Percentiles rank a stretch among this genome's conserved stretches.
phyloP scores from a whole-genome alignment of 2,329 filamentous ascomycete species.

The Talaromyces pinophilus region DNA sequence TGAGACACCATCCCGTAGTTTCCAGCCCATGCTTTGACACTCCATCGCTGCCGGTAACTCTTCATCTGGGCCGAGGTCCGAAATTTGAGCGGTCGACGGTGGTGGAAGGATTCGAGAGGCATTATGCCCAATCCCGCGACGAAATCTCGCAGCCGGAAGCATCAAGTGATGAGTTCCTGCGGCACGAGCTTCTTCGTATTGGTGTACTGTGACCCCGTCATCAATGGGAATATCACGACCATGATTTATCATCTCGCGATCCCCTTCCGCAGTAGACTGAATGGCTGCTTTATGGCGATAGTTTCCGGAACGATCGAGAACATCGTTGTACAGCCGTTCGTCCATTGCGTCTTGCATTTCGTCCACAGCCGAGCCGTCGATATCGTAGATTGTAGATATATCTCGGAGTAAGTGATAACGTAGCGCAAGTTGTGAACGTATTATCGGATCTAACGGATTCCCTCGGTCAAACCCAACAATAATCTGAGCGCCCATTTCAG shows the following conservation, averaged over 20 bases:
- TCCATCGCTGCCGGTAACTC: constrained; percentile 74
- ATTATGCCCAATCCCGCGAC: constrained; percentile 49
- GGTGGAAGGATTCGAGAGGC: constrained; percentile 58
- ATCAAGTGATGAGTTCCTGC: constrained; percentile 54
- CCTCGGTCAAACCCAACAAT: constrained; percentile 95
- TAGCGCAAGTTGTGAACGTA: constrained; percentile 85
- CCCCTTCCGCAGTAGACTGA: constrained; percentile 74
- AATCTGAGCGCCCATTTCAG: constrained; percentile 97
- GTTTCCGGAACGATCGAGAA: constrained; percentile 84
- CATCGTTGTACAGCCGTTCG: constrained; percentile 92
- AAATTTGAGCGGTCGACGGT: neutral
- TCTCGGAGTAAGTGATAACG: constrained; percentile 80
- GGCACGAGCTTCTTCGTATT: constrained; percentile 69
- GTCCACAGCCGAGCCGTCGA: constrained; percentile 65
- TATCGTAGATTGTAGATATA: constrained; percentile 85
- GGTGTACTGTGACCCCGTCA: constrained; percentile 68
- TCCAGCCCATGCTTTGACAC: constrained; percentile 80
- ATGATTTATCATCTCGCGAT: constrained; percentile 76
- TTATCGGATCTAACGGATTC: constrained; percentile 87
- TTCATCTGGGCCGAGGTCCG: constrained; percentile 37
- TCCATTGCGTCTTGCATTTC: constrained; percentile 75
- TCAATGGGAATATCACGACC: constrained; percentile 76
- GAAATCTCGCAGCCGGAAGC: constrained; percentile 46
- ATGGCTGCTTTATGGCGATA: constrained; percentile 78
- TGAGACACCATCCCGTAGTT: constrained; percentile 64